Evolutionary conservation across 257 asterid species (phyloP).

Genomic region (Solanum tarijense): DNA sequence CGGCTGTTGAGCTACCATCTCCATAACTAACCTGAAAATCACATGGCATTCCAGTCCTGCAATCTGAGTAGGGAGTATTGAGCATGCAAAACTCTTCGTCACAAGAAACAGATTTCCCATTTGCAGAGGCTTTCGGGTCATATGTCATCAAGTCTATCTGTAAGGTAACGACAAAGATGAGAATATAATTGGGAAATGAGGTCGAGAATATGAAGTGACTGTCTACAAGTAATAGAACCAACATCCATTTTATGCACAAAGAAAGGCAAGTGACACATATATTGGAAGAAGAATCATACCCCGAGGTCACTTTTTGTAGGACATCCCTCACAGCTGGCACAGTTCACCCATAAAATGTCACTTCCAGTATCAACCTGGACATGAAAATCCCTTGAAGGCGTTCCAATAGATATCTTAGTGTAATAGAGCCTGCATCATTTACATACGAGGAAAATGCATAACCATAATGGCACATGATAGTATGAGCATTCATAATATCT

Average conservation of each 20-base stretch:
- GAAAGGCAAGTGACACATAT: background rate
- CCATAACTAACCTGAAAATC: constrained; percentile 39
- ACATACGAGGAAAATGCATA: background rate
- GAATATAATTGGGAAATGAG: background rate
- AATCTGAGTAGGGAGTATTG: constrained; percentile 18
- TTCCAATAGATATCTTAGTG: constrained; percentile 46
- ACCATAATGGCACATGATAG: background rate
- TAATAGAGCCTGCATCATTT: constrained; percentile 41
- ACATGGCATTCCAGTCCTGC: constrained; percentile 39
- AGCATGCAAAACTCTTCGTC: constrained; percentile 45
- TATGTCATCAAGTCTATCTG: constrained; percentile 44
- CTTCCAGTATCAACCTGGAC: constrained; percentile 73
- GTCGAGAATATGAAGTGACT: background rate
- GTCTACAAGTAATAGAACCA: background rate
- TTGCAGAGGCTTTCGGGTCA: constrained; percentile 38
- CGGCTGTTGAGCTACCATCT: constrained; percentile 54
- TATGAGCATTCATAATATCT: background rate
- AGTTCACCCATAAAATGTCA: constrained; percentile 55
- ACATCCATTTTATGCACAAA: background rate
- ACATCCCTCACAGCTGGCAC: constrained; percentile 39
- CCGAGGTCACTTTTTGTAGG: constrained; percentile 45
- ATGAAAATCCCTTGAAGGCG: constrained; percentile 45
- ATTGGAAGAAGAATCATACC: constrained; percentile 16
- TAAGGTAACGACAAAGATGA: constrained; percentile 1
- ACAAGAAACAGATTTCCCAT: constrained; percentile 34